Evolutionary conservation across 352 stramenopile species (phyloP), one percentile per base, ranked within the genome.

Genomic region (Phytophthora litchii): DNA sequence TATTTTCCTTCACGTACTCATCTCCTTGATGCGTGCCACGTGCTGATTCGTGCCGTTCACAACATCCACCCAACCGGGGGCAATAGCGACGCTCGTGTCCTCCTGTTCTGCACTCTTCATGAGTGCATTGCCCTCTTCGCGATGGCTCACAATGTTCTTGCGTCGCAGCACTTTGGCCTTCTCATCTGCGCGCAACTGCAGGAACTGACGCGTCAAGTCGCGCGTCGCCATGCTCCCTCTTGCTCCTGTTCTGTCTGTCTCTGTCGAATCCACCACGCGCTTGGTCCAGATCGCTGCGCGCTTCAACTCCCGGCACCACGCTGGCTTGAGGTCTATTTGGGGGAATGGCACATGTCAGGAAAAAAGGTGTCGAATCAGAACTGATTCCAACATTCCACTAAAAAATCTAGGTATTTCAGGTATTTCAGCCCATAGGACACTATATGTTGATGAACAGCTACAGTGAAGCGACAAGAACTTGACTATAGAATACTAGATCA

Each of bases 161-260:
- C 86, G 86, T 53, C 86, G 80, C 60, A 91, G 73, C 20, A 85
- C 89, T 64, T 92, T 95, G 58, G 82, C 83, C 65, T 92, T 93
- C 54, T 83, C 83, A 64, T 93, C 78, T 32, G 69, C 72, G 27
- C 86, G 83, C 56, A 92, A 67, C 67, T 88, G 77, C 47, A 81
- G 43, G 66, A 90, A 95, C 51, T 73, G 44, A 6, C 84, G 79
- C 54, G 80, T 92, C 63, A 94, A 64, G 40, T 94, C 83, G 36
- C 86, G 77, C 43, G 86, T 94, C 50, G 86, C 83, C 86, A 94
- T 94, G 17, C 4, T 51, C 1, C 12, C 29, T 61, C 14, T 46
- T 20, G 25, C 13, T 56, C 14, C 31, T 55, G 3, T 16, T 37
- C 20, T 25, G 50, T 6, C n/a, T 19, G 36, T 32, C 11, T 32